Percentiles rank a stretch among this genome's conserved stretches.
Evolutionary conservation across 306 rosid species (phyloP).

Genomic region (Trifolium repens): DNA sequence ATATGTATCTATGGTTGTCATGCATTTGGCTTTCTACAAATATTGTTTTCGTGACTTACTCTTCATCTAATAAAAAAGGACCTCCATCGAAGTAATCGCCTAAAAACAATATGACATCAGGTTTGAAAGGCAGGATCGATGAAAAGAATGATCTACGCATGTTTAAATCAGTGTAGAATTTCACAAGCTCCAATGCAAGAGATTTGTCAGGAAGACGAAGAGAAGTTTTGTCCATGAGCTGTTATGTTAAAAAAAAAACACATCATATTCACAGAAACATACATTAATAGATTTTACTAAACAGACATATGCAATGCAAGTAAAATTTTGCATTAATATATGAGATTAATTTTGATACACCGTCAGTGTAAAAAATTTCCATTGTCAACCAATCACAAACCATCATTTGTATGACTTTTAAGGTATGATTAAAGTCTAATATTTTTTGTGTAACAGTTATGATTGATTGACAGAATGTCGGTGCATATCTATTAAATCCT

Average conservation of each 20-base stretch:
- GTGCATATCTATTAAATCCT: background rate
- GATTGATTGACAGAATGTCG: background rate
- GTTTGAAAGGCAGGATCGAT: conserved; percentile 70
- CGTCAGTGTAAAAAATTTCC: background rate
- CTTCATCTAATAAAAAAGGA: conserved; percentile 65
- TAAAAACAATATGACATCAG: conserved; percentile 71
- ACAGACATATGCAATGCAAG: conserved; percentile 16
- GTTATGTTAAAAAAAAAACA: conserved; percentile 35
- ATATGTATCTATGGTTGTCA: too few species aligned
- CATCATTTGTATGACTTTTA: background rate
- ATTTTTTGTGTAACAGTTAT: background rate
- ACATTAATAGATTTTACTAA: conserved; percentile 17
- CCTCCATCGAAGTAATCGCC: conserved; percentile 94
- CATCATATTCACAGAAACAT: conserved; percentile 7
- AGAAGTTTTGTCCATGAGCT: conserved; percentile 88
- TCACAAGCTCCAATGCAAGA: conserved; percentile 65
- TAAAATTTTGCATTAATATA: background rate
- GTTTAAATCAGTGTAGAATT: conserved; percentile 79
- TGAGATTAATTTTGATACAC: background rate
- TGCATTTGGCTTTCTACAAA: too few species aligned
- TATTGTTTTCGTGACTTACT: conserved; percentile 58
- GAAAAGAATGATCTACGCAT: conserved; percentile 82
- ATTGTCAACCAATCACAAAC: background rate
- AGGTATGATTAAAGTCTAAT: background rate
- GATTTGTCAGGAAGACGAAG: conserved; percentile 70